Conservation (phyloP, 1,284 basidiomycete species). For the Melanopsichium pennsylvanicum region DNA sequence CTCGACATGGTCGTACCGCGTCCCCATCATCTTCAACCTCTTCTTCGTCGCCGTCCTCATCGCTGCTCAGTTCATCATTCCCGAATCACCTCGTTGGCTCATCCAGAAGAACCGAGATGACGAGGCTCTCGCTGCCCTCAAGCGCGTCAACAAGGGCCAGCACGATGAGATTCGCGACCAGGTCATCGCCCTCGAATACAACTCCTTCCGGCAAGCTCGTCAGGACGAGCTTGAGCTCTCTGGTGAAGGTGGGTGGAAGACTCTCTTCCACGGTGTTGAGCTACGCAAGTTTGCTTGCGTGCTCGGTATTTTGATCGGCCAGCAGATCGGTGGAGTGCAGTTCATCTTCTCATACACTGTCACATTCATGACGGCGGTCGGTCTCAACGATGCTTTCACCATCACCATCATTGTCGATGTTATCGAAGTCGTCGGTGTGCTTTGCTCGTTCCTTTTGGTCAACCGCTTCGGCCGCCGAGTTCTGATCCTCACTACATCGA, state of each 20-base stretch:
- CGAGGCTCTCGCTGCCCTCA: constrained; percentile 66
- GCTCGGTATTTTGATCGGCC: constrained; percentile 67
- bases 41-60: constrained; percentile 66
- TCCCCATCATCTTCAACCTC: constrained; percentile 68
- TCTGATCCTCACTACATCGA: constrained; percentile 66
- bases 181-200: constrained; percentile 63
- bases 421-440: constrained; percentile 67
- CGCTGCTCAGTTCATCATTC: constrained; percentile 65
- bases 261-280: constrained; percentile 64
- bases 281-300: constrained; percentile 67
- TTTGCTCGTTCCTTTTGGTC: constrained; percentile 67
- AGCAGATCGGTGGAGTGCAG: constrained; percentile 64
- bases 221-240: constrained; percentile 66
- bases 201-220: constrained; percentile 66
- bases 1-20: constrained; percentile 57
- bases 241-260: constrained; percentile 66
- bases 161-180: constrained; percentile 61
- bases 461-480: constrained; percentile 68
- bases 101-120: constrained; percentile 66
- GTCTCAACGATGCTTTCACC: constrained; percentile 66
- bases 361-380: constrained; percentile 51
- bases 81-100: constrained; percentile 68
- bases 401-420: constrained; percentile 66
- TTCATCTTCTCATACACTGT: constrained; percentile 67
- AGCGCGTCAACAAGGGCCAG: constrained; percentile 67